These are phyloP conservation scores for Coemansia sp. DNA, from an alignment of 192 early-diverging fungal genomes.

Conservation along the genomic window DNA sequence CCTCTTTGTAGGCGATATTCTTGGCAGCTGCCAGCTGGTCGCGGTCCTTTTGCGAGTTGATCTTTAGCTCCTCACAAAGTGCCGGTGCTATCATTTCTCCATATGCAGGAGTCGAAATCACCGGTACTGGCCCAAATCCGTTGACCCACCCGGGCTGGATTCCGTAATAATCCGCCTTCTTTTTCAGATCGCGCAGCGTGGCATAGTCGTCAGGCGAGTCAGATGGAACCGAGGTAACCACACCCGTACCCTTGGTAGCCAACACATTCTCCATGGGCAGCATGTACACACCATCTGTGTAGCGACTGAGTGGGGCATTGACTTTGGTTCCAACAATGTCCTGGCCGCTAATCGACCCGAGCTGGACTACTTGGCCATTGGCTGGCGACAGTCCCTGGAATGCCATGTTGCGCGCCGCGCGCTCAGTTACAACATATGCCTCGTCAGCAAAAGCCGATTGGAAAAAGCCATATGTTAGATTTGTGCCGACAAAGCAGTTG, in stretches of 20 bases:
- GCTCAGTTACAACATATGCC: conserved; percentile 86
- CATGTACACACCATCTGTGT: conserved; percentile 77
- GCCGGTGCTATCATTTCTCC: conserved; percentile 83
- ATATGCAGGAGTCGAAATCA: conserved; percentile 83
- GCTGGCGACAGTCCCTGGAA: conserved; percentile 82
- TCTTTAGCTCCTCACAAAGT: conserved; percentile 89
- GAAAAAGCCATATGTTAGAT: conserved; percentile 89
- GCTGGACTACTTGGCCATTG: conserved; percentile 66
- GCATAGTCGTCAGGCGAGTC: conserved; percentile 98
- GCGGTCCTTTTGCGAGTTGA: conserved; percentile 96
- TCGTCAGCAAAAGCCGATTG: conserved; percentile 68
- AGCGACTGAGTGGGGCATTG: conserved; percentile 81
- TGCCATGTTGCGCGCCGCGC: conserved; percentile 96
- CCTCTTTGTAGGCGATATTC: conserved; percentile 95
- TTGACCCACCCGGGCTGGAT: conserved; percentile 86
- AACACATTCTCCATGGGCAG: conserved; percentile 97
- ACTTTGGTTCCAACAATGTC: conserved; percentile 87
- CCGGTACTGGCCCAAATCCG: conserved; percentile 76
- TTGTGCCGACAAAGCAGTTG: conserved; percentile 95
- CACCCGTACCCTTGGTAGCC: conserved; percentile 95
- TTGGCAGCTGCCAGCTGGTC: conserved; percentile 89
- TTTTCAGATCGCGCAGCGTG: conserved; percentile 86
- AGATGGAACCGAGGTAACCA: conserved; percentile 98
- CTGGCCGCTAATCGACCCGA: conserved; percentile 75
- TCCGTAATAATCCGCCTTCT: conserved; percentile 92